Base-by-base conservation (phyloP, 441 rosid species). In the Brassica balearica region DNA sequence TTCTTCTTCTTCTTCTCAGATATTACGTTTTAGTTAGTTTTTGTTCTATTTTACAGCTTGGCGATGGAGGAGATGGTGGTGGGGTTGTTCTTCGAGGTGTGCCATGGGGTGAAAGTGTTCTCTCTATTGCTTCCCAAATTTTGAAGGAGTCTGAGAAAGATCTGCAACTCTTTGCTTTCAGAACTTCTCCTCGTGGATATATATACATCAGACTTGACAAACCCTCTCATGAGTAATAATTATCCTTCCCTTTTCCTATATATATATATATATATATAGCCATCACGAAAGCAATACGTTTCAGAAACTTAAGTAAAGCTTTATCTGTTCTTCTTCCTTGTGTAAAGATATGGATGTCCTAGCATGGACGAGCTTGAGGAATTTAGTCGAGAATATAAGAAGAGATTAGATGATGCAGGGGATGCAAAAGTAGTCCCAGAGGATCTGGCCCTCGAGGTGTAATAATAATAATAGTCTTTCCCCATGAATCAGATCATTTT, bases 1-100 rank as follows among this genome's bases (percentile, higher is more conserved):
- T 67, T 66, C 14, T 65, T 71, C 23, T 51, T 46, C 72, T 64
- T 5, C 8, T 67, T 67, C 14, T 66, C 67, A 25, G 27, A 6
- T 36, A 8, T 75, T 82, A 43, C 19, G 8, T 64, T 15, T 22
- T 9, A 73, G 78, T 29, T 77, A 14, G 12, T 34, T 10, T 72
- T 53, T 71, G 38, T 32, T 64, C 8, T 76, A 23, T 25, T 41
- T 48, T 73, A 72, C 81, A 95, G 97, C 65, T 84, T 73, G 96
- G 92, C 3, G 97, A 95, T 83, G 97, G 99, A 72, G 93, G 94
- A 59, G 90, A 89, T 84, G 99, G 98, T 51, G 99, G 99, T 76
- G 98, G 98, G 73, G 51, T 93, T 79, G 94, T 85, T 66, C 81
- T 92, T 53, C 87, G 88, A 85, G 84, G 85, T 67, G 88, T 92